Conservation (phyloP, 2,329 filamentous ascomycete genomes). For the Talaromyces sp. region DNA sequence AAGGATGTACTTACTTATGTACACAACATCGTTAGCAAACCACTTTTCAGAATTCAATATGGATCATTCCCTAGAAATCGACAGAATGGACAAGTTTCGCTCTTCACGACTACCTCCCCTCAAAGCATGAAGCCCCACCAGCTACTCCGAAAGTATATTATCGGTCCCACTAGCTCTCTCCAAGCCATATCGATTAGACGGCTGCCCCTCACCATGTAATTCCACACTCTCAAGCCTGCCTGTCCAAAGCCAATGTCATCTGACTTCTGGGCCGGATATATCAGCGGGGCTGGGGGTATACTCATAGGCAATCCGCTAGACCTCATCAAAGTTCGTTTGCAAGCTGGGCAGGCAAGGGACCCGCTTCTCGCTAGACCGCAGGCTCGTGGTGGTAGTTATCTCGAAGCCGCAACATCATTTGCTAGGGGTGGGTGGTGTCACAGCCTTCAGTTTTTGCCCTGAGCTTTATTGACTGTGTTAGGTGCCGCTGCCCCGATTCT, state of each 20-base stretch:
- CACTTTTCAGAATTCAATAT: neutral
- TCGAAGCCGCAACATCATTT: slow-evolving; percentile 32
- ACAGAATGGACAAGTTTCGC: neutral
- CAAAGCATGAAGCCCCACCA: no score
- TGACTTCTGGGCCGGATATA: slow-evolving; percentile 91
- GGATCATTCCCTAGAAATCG: neutral
- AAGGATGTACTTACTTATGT: neutral
- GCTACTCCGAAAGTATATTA: neutral
- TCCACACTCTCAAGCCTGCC: neutral
- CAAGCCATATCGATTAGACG: neutral
- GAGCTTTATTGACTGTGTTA: slow-evolving; percentile 16
- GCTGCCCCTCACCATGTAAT: neutral
- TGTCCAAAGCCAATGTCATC: slow-evolving; percentile 59
- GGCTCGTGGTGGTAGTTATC: slow-evolving; percentile 16
- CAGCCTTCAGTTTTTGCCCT: neutral
- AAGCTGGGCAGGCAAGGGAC: slow-evolving; percentile 43
- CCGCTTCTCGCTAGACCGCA: slow-evolving; percentile 12
- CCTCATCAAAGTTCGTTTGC: slow-evolving; percentile 73
- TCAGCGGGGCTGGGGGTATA: slow-evolving; percentile 81
- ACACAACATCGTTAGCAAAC: no score
- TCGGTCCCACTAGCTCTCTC: neutral
- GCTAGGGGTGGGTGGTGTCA: slow-evolving; percentile 30
- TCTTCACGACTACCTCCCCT: no score
- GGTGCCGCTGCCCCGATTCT: slow-evolving; percentile 82
- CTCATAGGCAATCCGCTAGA: slow-evolving; percentile 85